phyloP scores from a whole-genome alignment of 2,329 filamentous ascomycete genomes.

The Fusarium continuum region DNA sequence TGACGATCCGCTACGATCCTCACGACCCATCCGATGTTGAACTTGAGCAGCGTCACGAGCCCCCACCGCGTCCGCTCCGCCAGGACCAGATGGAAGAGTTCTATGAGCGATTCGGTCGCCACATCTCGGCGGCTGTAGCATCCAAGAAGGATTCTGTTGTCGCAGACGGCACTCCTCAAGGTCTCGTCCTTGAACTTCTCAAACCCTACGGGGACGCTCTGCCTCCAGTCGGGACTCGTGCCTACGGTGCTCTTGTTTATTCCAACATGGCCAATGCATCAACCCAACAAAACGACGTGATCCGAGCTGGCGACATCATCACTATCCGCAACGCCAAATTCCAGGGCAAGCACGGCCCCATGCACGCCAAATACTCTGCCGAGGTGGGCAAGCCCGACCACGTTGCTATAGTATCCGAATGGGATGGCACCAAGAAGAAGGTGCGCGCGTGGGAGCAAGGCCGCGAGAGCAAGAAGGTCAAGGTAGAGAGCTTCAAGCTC shows the following conservation, averaged over 20 bases:
- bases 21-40: conserved; percentile 76
- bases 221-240: conserved; percentile 83
- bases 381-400: conserved; percentile 92
- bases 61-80: conserved; percentile 80
- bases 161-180: conserved; percentile 83
- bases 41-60: conserved; percentile 86
- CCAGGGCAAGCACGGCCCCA: conserved; percentile 91
- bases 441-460: conserved; percentile 95
- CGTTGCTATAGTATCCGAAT: conserved; percentile 90
- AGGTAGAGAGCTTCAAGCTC: conserved; percentile 92
- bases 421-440: conserved; percentile 99
- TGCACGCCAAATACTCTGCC: conserved; percentile 91
- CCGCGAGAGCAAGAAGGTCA: conserved; percentile 90
- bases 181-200: conserved; percentile 81
- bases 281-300: conserved; percentile 90
- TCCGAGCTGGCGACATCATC: conserved; percentile 90
- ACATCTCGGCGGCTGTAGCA: conserved; percentile 75
- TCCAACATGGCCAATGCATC: conserved; percentile 94
- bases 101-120: conserved; percentile 82
- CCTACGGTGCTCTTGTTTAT: conserved; percentile 93
- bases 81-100: conserved; percentile 94
- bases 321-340: conserved; percentile 93
- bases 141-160: conserved; percentile 82
- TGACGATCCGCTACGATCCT: conserved; percentile 82
- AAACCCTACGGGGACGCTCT: conserved; percentile 77